Evolutionary conservation across 2,329 filamentous ascomycete species (phyloP), one percentile per base, ranked within the genome.

Genomic region (Phyllosticta citribraziliensis): DNA sequence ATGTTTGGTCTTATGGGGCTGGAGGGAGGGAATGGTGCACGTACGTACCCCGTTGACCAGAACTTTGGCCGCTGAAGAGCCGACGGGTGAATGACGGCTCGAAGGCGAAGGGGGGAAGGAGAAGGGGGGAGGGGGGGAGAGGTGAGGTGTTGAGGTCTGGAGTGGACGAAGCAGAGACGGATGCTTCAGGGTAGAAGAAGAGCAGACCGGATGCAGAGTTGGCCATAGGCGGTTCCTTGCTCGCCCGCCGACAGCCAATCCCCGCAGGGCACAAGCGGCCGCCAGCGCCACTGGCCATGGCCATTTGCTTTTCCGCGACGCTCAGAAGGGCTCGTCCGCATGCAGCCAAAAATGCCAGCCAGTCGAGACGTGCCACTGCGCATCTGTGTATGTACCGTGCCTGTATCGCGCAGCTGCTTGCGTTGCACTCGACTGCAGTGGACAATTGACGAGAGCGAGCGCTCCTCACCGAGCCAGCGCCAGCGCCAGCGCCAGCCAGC

Each of bases 121-220:
- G 63, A 10, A 10, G 64, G 58, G 56, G 63, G 66, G 64, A 65
- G 63, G 64, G 52, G 63, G 63, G 66, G 65, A 64, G 64, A 64
- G 64, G 66, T 68, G 24, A 70, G 65, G 63, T 64, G 64, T 64
- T 60, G 65, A 62, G 66, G n/a, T n/a, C n/a, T n/a, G n/a, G 66
- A 66, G 2, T 22, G 65, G 63, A 17, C 33, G 11, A 40, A 30
- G 27, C 33, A 66, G 59, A 9, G 24, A n/a, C 51, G 51, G 51
- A 20, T 52, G 51, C 24, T 52, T 40, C 33, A 40, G 61, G 63
- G 33, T 40, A 64, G 58, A 58, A 62, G 67, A 64, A 65, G 63
- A 65, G 53, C 63, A 63, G 65, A 64, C 64, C 63, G 64, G 65
- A 68, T 67, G 33, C 69, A 65, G 63, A 65, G 64, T 65, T 60